These are phyloP conservation scores for Saussurea involucrata DNA, from an alignment of 129 eudicot genomes.

Conservation along the genomic window DNA sequence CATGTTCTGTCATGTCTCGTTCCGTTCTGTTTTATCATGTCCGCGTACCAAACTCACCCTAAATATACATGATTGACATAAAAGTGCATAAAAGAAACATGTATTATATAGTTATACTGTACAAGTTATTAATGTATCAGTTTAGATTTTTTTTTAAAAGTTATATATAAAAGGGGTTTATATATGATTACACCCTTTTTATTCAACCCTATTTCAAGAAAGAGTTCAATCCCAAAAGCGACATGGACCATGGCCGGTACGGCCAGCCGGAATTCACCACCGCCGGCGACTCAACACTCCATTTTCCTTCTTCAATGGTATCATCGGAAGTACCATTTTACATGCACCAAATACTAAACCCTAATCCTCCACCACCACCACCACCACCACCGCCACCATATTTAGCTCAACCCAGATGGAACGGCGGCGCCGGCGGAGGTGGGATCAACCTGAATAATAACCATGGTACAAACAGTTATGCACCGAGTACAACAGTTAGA, in stretches of 20 bases:
- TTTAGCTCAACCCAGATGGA: slow-evolving; percentile 23
- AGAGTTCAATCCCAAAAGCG: background rate
- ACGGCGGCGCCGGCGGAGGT: slow-evolving; percentile 1
- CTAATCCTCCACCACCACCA: slow-evolving; percentile 14
- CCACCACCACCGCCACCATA: background rate
- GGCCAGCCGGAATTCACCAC: slow-evolving; percentile 25
- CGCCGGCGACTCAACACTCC: slow-evolving; percentile 21
- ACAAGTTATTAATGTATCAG: background rate
- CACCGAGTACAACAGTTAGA: slow-evolving; percentile 33
- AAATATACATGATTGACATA: background rate
- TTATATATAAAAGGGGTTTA: background rate
- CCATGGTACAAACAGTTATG: slow-evolving; percentile 20
- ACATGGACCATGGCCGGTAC: slow-evolving; percentile 31
- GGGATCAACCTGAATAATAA: slow-evolving; percentile 17
- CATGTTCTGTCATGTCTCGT: too few species aligned
- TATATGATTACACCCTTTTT: background rate
- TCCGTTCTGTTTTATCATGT: background rate
- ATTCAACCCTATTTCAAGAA: slow-evolving; percentile 24
- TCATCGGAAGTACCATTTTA: slow-evolving; percentile 23
- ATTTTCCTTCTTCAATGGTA: background rate
- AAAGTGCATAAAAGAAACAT: background rate
- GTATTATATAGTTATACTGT: background rate
- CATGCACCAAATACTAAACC: slow-evolving; percentile 32
- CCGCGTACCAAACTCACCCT: too few species aligned
- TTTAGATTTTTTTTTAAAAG: background rate